phyloP scores from a whole-genome alignment of 2,329 filamentous ascomycete genomes.

The Balansia obtecta region DNA sequence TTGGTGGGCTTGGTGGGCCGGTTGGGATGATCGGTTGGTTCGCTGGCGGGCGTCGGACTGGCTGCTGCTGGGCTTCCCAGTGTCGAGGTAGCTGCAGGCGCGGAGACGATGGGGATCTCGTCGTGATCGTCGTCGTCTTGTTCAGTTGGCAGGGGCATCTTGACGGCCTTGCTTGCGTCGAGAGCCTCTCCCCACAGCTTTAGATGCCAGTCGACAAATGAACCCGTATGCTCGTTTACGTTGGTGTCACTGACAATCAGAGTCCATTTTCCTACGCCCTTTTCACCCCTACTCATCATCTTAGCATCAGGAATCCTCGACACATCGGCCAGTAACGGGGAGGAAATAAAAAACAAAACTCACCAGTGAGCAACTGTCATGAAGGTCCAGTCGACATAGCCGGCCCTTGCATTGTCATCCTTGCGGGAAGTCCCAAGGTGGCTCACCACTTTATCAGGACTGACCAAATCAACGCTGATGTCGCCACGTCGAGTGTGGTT shows the following conservation, averaged over 20 bases:
- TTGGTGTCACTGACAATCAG: constrained; percentile 77
- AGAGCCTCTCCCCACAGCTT: constrained; percentile 88
- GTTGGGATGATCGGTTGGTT: constrained; percentile 51
- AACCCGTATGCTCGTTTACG: constrained; percentile 64
- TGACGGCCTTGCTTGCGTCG: constrained; percentile 57
- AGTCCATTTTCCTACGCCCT: constrained; percentile 79
- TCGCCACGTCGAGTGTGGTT: constrained; percentile 80
- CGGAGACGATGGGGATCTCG: constrained; percentile 36
- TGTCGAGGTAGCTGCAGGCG: constrained; percentile 19
- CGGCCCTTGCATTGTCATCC: constrained; percentile 50
- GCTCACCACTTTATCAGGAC: constrained; percentile 69
- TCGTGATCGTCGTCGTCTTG: constrained; percentile 77
- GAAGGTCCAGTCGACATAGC: constrained; percentile 95
- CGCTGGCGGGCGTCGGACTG: constrained; percentile 25
- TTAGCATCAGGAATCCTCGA: constrained; percentile 16
- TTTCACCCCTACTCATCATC: constrained; percentile 57
- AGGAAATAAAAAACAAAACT: constrained; percentile 19
- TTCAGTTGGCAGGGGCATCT: constrained; percentile 71
- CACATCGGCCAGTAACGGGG: not conserved
- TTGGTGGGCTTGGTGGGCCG: constrained; percentile 52
- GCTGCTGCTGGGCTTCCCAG: constrained; percentile 35
- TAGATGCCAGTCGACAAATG: constrained; percentile 82
- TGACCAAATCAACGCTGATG: constrained; percentile 81
- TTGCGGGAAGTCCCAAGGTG: constrained; percentile 68
- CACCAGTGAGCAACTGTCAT: constrained; percentile 97